These are phyloP conservation scores for Mucor velutinosus DNA, from an alignment of 371 early-diverging fungal species.

Conservation along the genomic window DNA sequence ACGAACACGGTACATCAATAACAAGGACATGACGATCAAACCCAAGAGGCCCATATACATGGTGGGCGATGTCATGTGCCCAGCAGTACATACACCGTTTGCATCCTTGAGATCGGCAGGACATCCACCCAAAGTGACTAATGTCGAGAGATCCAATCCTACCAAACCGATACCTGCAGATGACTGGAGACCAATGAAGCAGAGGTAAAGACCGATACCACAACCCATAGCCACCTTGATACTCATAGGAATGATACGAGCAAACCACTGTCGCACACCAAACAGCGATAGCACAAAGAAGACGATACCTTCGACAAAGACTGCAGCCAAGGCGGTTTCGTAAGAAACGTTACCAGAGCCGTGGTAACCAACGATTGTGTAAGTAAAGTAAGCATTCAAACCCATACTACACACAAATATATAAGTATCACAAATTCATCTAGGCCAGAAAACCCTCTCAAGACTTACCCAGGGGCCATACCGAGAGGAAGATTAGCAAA, in stretches of 20 bases:
- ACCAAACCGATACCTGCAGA: constrained; percentile 82
- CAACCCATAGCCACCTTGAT: constrained; percentile 76
- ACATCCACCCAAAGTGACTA: constrained; percentile 72
- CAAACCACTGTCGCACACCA: constrained; percentile 80
- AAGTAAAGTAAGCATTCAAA: constrained; percentile 81
- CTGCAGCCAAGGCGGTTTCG: constrained; percentile 73
- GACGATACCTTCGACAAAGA: constrained; percentile 79
- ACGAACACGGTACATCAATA: constrained; percentile 67
- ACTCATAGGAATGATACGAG: constrained; percentile 69
- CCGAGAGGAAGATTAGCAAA: constrained; percentile 79
- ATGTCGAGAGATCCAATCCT: constrained; percentile 56
- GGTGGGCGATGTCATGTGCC: constrained; percentile 70
- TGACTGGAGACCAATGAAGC: constrained; percentile 75
- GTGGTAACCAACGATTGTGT: constrained; percentile 78
- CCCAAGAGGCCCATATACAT: constrained; percentile 72
- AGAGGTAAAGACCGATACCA: constrained; percentile 78
- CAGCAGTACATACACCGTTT: constrained; percentile 52
- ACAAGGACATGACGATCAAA: constrained; percentile 66
- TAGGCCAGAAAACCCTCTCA: not conserved
- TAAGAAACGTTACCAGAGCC: constrained; percentile 71
- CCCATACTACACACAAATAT: constrained; percentile 56
- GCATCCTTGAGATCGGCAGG: constrained; percentile 55
- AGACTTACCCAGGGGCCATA: constrained; percentile 66
- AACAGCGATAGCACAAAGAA: constrained; percentile 72
- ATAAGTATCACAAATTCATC: not conserved